Base-by-base conservation (phyloP, 306 rosid genomes). In the Trichosanthes cucumerina region DNA sequence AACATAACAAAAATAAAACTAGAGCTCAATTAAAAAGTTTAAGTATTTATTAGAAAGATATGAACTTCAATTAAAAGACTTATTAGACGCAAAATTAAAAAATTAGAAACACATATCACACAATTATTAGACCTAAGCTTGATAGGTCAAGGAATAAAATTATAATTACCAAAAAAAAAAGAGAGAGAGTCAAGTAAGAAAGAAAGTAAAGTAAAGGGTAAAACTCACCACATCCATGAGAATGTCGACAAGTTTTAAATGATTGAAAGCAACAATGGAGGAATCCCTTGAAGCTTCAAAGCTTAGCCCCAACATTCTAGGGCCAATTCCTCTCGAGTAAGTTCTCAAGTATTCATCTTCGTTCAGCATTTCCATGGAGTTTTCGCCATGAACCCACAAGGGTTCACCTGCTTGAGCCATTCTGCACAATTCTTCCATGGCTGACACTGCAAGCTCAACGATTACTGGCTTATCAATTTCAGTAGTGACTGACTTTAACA, bases 221-320 rank as follows among this genome's bases (percentile, higher is more conserved):
- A 9, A 57, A 39, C 44, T 82, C 47, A 93, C 98, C 85, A 87
- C 93, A 79, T 93, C 92, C 97, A 91, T 93, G 65, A 93, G 92
- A 56, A 88, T 86, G 82, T 91, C 92, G 79, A 93, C 80, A 52
- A 93, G 91, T 52, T 82, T 90, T 56, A 77, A 47, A 64, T 79
- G 88, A 80, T 88, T 86, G 88, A 90, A 90, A 71, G 70, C 77
- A 59, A 93, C 86, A 5, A 90, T 80, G 0, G 75, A 80, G 0
- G 97, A 62, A 15, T 91, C 91, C 62, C 92, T 90, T 15, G 98
- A 90, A 59, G 96, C 86, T 84, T 93, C 98, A 23, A 3, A 79
- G 79, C 24, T 72, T 2, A 72, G 77, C 5, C 77, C 77, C 33
- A 72, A 13, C 26, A 72, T 26, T 72, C 58, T 72, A 16, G 77